Percentiles rank a stretch among this genome's conserved stretches.
These are phyloP conservation scores for Globisporangium cylindrosporum DNA, from an alignment of 352 stramenopile species.

Conservation along the genomic window DNA sequence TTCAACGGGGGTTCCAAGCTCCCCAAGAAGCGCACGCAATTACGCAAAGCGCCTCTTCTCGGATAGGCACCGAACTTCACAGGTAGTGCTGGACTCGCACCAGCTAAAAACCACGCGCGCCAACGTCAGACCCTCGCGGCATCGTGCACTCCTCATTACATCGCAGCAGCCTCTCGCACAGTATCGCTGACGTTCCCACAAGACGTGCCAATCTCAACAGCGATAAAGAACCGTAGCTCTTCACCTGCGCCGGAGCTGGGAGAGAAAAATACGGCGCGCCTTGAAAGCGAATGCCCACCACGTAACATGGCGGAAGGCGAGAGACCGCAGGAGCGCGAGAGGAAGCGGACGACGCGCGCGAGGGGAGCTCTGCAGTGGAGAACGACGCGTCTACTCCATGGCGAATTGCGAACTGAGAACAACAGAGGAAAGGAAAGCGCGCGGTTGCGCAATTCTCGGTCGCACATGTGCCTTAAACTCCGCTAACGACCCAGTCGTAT, in stretches of 20 bases:
- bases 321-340: not conserved
- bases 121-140: not conserved
- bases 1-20: conserved; percentile 2
- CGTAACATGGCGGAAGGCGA: not conserved
- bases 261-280: not conserved
- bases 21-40: not conserved
- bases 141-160: not conserved
- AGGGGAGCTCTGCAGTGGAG: not conserved
- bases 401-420: conserved; percentile 5
- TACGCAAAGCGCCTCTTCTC: not conserved
- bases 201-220: too few species aligned
- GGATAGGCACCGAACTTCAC: not conserved
- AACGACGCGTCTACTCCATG: not conserved
- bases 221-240: too few species aligned
- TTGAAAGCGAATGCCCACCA: not conserved
- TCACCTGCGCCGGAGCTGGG: not conserved
- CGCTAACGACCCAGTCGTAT: not conserved
- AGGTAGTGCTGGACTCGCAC: not conserved
- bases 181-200: too few species aligned
- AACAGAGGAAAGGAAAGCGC: not conserved
- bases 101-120: not conserved
- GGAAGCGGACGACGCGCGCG: not conserved
- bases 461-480: not conserved
- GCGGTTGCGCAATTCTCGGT: not conserved
- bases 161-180: not conserved